Base-by-base conservation (phyloP, 306 rosid species). In the apple (Malus domestica) region DNA sequence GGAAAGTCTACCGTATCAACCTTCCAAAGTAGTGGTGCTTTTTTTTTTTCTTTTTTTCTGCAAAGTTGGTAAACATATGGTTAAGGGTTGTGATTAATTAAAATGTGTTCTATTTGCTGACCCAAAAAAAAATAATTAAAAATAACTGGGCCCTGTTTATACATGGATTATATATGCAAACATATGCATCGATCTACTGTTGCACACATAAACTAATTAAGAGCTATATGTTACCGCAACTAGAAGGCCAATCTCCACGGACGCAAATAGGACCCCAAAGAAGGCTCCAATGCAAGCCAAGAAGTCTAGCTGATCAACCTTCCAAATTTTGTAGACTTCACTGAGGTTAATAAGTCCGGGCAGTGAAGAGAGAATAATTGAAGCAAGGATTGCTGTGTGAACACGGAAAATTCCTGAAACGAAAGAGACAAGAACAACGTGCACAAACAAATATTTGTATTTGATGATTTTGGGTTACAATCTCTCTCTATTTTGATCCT, bases 311-410 rank as follows among this genome's bases (percentile, higher is more conserved):
- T 86, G 91, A 38, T 93, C 98, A 60, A 91, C 74, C 73, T 91
- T 93, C 97, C 97, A 93, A 16, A 93, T 87, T 18, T 80, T 87
- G 72, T 76, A 72, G 29, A 90, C 90, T 90, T 88, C 84, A 22
- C 8, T 59, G 9, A 87, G 12, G 74, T 91, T 82, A 14, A 91
- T 76, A 72, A 93, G 93, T 68, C 98, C 98, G 1, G 96, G 92
- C 9, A 91, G 90, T 15, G 98, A 97, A 6, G 97, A 90, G 10
- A 93, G 86, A 66, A 93, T 88, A 2, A 91, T 81, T 10, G 98
- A 90, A 38, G 96, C 91, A 20, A 93, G 85, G 27, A 93, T 93
- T 6, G 96, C 91, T n/a, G n/a, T n/a, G n/a, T n/a, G n/a, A n/a
- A n/a, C n/a, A n/a, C n/a, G n/a, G n/a, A n/a, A n/a, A n/a, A n/a